phyloP scores from a whole-genome alignment of 371 early-diverging fungal genomes.

The Ordospora pajunii region DNA sequence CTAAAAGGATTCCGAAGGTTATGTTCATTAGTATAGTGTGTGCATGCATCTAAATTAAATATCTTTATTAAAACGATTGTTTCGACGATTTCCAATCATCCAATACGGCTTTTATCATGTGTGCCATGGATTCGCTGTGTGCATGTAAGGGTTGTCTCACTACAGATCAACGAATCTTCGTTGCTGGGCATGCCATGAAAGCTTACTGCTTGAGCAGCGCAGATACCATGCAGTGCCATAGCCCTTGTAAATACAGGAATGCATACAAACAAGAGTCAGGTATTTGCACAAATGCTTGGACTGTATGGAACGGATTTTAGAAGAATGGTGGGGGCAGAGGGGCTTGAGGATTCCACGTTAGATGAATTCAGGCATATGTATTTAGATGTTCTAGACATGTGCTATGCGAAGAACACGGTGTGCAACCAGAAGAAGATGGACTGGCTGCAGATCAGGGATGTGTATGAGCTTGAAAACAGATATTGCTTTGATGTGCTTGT shows the following conservation, averaged over 20 bases:
- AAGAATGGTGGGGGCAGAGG: not conserved
- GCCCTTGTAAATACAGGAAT: too few species aligned
- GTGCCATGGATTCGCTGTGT: too few species aligned
- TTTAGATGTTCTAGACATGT: not conserved
- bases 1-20: not conserved
- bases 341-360: not conserved
- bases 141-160: too few species aligned
- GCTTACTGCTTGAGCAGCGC: too few species aligned
- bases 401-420: not conserved
- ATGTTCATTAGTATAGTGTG: not conserved
- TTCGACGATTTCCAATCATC: constrained; percentile 1
- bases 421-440: not conserved
- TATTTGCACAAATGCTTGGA: not conserved
- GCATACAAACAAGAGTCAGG: not conserved
- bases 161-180: too few species aligned
- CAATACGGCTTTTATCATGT: too few species aligned
- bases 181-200: too few species aligned
- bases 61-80: constrained; percentile 2
- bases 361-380: not conserved
- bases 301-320: not conserved
- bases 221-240: too few species aligned
- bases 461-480: not conserved
- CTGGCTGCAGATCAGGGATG: not conserved
- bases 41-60: not conserved
- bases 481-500: not conserved